Conservation (phyloP, 2,329 filamentous ascomycete species). For the Penicillium frequentans region DNA sequence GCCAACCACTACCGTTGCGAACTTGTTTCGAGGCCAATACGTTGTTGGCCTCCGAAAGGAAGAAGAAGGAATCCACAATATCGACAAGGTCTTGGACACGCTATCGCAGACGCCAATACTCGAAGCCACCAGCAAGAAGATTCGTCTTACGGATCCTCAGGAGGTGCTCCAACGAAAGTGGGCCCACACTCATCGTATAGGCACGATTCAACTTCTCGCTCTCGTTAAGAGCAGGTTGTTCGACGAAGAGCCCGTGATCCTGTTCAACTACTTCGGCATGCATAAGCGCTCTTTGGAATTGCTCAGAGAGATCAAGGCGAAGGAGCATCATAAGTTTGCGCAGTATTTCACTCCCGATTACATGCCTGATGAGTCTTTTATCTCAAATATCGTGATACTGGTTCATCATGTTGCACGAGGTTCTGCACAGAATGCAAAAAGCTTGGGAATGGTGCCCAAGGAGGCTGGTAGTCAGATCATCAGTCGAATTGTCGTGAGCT, state of each 20-base stretch:
- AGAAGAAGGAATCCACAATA: background rate
- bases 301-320: slow-evolving; percentile 24
- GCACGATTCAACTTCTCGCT: background rate
- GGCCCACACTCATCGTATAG: background rate
- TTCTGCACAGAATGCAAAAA: slow-evolving; percentile 13
- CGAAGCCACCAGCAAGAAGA: background rate
- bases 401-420: slow-evolving; percentile 26
- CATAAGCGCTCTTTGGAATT: slow-evolving; percentile 29
- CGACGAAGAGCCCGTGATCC: slow-evolving; percentile 28
- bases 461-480: too few species aligned
- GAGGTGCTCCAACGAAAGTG: background rate
- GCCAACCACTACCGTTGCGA: background rate
- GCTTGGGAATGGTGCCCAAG: too few species aligned
- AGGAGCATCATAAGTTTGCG: slow-evolving; percentile 13
- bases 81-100: background rate
- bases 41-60: background rate
- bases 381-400: slow-evolving; percentile 23
- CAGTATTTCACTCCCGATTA: background rate
- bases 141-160: too few species aligned
- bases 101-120: background rate
- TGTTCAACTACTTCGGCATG: slow-evolving; percentile 34
- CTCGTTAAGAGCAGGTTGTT: slow-evolving; percentile 7
- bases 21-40: background rate
- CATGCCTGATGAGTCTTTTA: background rate
- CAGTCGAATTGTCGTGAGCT: too few species aligned